Evolutionary conservation across 257 asterid species (phyloP).

Genomic region (Dorcoceras hygrometricum): DNA sequence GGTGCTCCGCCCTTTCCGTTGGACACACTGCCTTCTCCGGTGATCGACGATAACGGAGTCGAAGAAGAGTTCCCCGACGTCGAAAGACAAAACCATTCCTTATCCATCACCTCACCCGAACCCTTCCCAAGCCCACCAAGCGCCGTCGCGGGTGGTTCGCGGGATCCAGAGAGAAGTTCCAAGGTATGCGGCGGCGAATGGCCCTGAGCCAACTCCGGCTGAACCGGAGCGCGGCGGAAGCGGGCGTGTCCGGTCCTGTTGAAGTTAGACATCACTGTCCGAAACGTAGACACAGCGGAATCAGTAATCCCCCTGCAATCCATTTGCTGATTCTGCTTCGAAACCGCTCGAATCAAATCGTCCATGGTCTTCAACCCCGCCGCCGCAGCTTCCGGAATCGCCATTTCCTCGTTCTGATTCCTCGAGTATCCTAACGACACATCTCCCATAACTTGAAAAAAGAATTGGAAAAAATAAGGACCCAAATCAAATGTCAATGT

Average conservation of each 20-base stretch:
- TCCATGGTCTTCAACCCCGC: conserved; percentile 79
- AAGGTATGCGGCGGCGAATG: conserved; percentile 30
- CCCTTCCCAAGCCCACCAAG: conserved; percentile 19
- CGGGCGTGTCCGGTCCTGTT: conserved; percentile 79
- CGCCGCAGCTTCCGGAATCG: conserved; percentile 63
- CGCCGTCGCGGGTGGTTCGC: background rate
- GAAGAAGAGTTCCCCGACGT: background rate
- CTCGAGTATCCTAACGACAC: conserved; percentile 33
- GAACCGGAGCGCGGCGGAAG: conserved; percentile 65
- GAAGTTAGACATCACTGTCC: conserved; percentile 38
- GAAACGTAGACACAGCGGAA: conserved; percentile 60
- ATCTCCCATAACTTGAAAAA: conserved; percentile 39
- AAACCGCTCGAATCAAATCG: conserved; percentile 53
- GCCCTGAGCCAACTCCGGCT: conserved; percentile 25
- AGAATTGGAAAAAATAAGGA: background rate
- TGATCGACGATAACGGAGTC: conserved; percentile 51
- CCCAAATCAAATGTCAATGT: background rate
- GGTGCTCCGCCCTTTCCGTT: conserved; percentile 52
- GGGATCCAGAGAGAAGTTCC: conserved; percentile 32
- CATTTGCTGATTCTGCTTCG: conserved; percentile 38
- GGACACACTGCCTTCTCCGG: conserved; percentile 82
- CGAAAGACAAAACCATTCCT: conserved; percentile 39
- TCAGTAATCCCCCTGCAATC: conserved; percentile 68
- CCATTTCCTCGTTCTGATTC: conserved; percentile 47
- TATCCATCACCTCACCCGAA: conserved; percentile 18